Evolutionary conservation across 495 filamentous ascomycete genomes (phyloP).

Genomic region (Clohesyomyces aquaticus): DNA sequence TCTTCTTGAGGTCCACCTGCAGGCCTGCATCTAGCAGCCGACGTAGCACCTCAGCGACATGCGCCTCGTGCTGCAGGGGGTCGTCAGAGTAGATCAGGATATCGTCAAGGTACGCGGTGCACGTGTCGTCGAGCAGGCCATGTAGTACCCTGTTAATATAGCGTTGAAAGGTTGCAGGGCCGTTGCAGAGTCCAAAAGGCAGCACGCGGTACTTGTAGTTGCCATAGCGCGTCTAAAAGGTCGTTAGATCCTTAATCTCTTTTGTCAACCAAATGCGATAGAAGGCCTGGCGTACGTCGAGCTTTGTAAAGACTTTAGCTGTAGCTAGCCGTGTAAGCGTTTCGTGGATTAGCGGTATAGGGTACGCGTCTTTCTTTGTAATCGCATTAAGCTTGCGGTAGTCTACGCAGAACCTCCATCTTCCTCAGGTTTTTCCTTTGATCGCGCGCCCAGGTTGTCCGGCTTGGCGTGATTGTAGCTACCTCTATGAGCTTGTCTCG

Average conservation of each 20-base stretch:
- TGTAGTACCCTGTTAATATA: constrained; percentile 45
- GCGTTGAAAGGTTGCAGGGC: constrained; percentile 38
- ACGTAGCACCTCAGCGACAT: constrained; percentile 30
- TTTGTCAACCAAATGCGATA: constrained; percentile 32
- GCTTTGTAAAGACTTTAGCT: constrained; percentile 51
- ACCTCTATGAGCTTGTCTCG: neutral
- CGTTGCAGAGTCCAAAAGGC: constrained; percentile 45
- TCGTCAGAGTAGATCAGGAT: constrained; percentile 39
- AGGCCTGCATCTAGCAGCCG: constrained; percentile 28
- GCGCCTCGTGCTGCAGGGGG: constrained; percentile 15
- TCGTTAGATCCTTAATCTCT: constrained; percentile 42
- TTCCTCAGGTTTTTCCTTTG: constrained; percentile 8
- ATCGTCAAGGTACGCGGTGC: constrained; percentile 40
- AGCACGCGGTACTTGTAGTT: constrained; percentile 46
- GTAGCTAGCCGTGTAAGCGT: constrained; percentile 42
- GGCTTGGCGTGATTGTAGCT: constrained; percentile 10
- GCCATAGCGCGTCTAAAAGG: constrained; percentile 43
- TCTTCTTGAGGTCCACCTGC: constrained; percentile 42
- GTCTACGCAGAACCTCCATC: constrained; percentile 41
- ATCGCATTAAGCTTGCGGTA: constrained; percentile 48
- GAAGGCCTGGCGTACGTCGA: constrained; percentile 46
- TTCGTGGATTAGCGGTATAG: constrained; percentile 54
- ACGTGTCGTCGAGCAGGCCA: constrained; percentile 41
- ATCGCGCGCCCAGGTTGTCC: neutral
- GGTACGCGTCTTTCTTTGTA: constrained; percentile 52